Conservation (phyloP, 805 yeast species). For the Jamesozyma piceae region DNA sequence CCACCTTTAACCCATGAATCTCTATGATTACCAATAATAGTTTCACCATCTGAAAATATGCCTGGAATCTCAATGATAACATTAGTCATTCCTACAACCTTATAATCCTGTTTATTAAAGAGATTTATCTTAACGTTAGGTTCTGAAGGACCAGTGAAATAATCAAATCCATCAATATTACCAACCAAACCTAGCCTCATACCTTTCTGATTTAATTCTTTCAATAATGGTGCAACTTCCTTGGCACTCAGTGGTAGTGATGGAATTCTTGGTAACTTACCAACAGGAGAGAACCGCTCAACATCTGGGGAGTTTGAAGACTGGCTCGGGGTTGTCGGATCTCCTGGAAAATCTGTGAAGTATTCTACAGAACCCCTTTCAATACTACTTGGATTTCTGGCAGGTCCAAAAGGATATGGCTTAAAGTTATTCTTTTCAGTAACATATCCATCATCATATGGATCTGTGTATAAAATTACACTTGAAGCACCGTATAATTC, state of each 20-base stretch:
- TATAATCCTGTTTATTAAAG: slow-evolving; percentile 35
- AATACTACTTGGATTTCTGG: slow-evolving; percentile 51
- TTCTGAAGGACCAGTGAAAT: slow-evolving; percentile 40
- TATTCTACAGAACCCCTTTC: slow-evolving; percentile 54
- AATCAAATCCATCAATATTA: slow-evolving; percentile 34
- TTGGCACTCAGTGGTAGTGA: slow-evolving; percentile 41
- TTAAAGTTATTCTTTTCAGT: slow-evolving; percentile 47
- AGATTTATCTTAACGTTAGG: slow-evolving; percentile 28
- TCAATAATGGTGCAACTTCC: slow-evolving; percentile 36
- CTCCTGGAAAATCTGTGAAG: slow-evolving; percentile 57
- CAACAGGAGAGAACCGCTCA: slow-evolving; percentile 34
- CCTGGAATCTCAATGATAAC: slow-evolving; percentile 50
- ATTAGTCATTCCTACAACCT: slow-evolving; percentile 38
- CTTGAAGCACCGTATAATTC: slow-evolving; percentile 55
- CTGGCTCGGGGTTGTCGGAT: slow-evolving; percentile 70
- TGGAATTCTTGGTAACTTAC: slow-evolving; percentile 43
- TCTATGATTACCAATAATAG: slow-evolving; percentile 47
- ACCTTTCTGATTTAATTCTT: slow-evolving; percentile 33
- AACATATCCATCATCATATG: slow-evolving; percentile 47
- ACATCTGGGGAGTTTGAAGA: slow-evolving; percentile 39
- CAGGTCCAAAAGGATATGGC: slow-evolving; percentile 56
- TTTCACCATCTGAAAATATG: slow-evolving; percentile 40
- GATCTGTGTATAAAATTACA: slow-evolving; percentile 37
- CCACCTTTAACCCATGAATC: slow-evolving; percentile 45
- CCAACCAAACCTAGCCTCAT: slow-evolving; percentile 34